Conservation (phyloP, 257 asterid genomes). For the Salvia rosmarinus region DNA sequence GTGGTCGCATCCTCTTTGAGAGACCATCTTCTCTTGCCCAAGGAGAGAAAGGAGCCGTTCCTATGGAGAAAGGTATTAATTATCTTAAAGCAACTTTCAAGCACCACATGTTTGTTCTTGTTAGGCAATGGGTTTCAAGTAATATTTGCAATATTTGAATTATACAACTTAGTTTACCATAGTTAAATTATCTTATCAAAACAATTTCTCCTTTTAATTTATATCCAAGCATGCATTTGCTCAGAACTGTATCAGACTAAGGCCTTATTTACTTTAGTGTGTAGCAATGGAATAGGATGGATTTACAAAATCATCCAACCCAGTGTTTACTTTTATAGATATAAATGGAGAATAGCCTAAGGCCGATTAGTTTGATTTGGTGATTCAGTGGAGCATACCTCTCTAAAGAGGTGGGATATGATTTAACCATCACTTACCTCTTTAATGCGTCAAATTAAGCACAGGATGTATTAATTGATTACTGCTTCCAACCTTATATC, state of each 20-base stretch:
- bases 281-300: not conserved
- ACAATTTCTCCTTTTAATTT: conserved; percentile 10
- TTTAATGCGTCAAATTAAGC: not conserved
- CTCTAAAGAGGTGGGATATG: not conserved
- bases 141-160: conserved; percentile 13
- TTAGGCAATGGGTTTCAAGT: conserved; percentile 1
- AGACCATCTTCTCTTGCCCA: conserved; percentile 86
- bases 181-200: not conserved
- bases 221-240: not conserved
- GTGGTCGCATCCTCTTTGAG: conserved; percentile 84
- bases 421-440: not conserved
- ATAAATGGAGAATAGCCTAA: not conserved
- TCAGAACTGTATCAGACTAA: not conserved
- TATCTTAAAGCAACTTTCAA: conserved; percentile 24
- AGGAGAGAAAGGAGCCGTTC: conserved; percentile 71
- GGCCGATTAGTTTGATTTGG: not conserved
- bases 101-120: conserved; percentile 13
- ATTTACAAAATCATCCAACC: not conserved
- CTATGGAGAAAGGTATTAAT: conserved; percentile 81
- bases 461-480: not conserved
- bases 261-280: not conserved
- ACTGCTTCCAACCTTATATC: not conserved
- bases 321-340: not conserved
- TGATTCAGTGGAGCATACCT: not conserved
- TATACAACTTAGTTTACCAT: conserved; percentile 7